Evolutionary conservation across 179 eudicot species (phyloP).

Genomic region (Silene coronaria): DNA sequence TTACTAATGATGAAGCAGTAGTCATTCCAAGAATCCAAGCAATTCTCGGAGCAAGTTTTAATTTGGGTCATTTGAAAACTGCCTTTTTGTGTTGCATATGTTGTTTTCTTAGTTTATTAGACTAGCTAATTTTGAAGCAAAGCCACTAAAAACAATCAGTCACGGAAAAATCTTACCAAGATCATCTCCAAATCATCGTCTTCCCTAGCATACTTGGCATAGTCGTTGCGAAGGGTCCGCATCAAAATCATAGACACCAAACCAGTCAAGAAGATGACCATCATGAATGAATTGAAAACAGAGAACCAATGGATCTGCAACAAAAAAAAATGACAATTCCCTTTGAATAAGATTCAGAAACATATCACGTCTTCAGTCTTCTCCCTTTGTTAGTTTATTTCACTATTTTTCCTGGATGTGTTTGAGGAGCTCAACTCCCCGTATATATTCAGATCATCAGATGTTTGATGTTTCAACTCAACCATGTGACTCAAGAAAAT

Average conservation of each 20-base stretch:
- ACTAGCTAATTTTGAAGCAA: constrained; percentile 2
- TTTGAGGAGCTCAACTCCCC: too few relatives aligned
- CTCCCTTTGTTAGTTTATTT: background rate
- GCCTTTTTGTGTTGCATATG: too few relatives aligned
- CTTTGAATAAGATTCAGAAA: background rate
- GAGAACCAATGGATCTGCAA: constrained; percentile 58
- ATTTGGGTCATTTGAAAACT: too few relatives aligned
- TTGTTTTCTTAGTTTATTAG: too few relatives aligned
- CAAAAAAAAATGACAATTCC: background rate
- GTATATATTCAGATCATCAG: too few relatives aligned
- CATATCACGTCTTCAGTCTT: background rate
- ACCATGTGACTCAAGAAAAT: too few relatives aligned
- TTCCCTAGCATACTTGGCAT: constrained; percentile 95
- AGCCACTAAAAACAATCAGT: constrained; percentile 7
- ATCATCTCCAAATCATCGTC: constrained; percentile 85
- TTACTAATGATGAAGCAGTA: too few relatives aligned
- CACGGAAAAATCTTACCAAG: constrained; percentile 45
- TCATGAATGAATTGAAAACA: constrained; percentile 93
- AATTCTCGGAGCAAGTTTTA: too few relatives aligned
- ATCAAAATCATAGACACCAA: constrained; percentile 89
- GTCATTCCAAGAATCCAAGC: too few relatives aligned
- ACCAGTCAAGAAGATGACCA: constrained; percentile 95
- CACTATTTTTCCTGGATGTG: background rate
- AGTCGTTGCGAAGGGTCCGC: constrained; percentile 93
- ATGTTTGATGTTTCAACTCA: too few relatives aligned